Percentiles rank a stretch among this genome's conserved stretches.
These are phyloP conservation scores for Aspergillus taichungensis DNA, from an alignment of 495 filamentous ascomycete species.

Conservation along the genomic window DNA sequence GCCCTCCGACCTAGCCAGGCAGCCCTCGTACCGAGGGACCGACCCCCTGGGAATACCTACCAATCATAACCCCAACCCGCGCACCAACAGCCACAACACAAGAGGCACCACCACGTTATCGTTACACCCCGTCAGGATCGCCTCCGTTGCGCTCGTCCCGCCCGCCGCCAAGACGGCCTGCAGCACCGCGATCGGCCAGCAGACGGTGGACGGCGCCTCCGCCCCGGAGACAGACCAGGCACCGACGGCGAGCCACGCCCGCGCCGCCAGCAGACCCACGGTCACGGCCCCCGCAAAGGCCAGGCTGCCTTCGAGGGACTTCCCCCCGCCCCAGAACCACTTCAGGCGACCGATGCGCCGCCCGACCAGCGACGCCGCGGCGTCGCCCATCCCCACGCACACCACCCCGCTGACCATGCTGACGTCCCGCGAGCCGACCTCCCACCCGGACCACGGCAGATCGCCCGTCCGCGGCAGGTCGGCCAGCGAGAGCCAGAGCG, in stretches of 20 bases:
- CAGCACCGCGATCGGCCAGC: constrained; percentile 35
- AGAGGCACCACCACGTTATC: constrained; percentile 99
- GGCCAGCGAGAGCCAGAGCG: constrained; percentile 80
- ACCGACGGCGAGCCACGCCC: constrained; percentile 65
- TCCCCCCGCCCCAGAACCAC: constrained; percentile 96
- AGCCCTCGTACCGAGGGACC: too few relatives aligned
- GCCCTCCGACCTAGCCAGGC: too few relatives aligned
- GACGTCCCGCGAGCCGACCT: constrained; percentile 58
- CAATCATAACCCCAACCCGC: constrained; percentile 59
- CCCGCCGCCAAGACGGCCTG: constrained; percentile 63
- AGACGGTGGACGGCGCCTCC: constrained; percentile 16
- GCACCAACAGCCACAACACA: constrained; percentile 82
- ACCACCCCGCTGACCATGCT: constrained; percentile 85
- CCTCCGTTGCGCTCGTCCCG: constrained; percentile 85
- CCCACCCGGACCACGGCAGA: constrained; percentile 58
- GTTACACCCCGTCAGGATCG: constrained; percentile 92
- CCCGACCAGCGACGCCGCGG: constrained; percentile 86
- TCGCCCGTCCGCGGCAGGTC: constrained; percentile 46
- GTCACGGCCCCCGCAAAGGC: constrained; percentile 80
- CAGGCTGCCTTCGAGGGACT: constrained; percentile 82
- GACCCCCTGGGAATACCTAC: too few relatives aligned
- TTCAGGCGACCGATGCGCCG: constrained; percentile 77
- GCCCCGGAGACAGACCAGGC: constrained; percentile 48
- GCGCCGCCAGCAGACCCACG: constrained; percentile 59
- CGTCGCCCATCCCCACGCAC: constrained; percentile 92